These are phyloP conservation scores for Lyophyllum shimeji DNA, from an alignment of 768 basidiomycete species.

Conservation along the genomic window DNA sequence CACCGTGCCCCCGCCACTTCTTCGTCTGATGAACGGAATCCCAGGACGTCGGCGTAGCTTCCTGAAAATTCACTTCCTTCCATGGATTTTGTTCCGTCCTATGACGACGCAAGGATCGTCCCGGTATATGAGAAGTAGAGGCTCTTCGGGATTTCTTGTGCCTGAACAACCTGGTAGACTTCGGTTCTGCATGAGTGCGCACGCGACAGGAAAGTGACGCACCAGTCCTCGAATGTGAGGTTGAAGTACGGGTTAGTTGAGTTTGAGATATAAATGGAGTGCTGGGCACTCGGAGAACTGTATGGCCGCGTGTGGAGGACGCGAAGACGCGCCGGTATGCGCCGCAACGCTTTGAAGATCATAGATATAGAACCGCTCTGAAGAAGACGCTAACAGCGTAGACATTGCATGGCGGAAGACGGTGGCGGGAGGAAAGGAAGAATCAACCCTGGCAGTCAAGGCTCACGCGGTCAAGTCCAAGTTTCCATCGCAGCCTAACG, in stretches of 20 bases:
- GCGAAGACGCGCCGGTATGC: slow-evolving; percentile 10
- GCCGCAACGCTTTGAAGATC: slow-evolving; percentile 15
- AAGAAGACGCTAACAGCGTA: not conserved
- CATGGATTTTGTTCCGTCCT: slow-evolving; percentile 98
- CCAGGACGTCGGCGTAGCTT: slow-evolving; percentile 45
- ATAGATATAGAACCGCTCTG: slow-evolving; percentile 1
- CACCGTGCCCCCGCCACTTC: slow-evolving; percentile 94
- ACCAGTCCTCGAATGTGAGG: slow-evolving; percentile 91
- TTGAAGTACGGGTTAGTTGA: slow-evolving; percentile 89
- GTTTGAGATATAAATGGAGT: slow-evolving; percentile 69
- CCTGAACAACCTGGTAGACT: slow-evolving; percentile 53
- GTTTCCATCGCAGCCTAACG: not conserved
- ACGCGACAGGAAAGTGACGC: not conserved
- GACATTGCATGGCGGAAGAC: not conserved
- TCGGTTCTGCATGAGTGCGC: not conserved
- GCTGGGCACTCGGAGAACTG: slow-evolving; percentile 29
- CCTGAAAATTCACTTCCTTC: slow-evolving; percentile 88
- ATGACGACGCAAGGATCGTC: slow-evolving; percentile 90
- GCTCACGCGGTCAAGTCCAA: not conserved
- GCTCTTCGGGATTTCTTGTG: slow-evolving; percentile 62
- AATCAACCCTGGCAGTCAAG: not conserved
- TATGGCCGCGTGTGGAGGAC: slow-evolving; percentile 10
- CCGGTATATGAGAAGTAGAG: slow-evolving; percentile 84
- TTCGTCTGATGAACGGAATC: slow-evolving; percentile 78
- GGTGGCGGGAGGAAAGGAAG: not conserved